Percentiles rank a stretch among this genome's conserved stretches.
phyloP scores from a whole-genome alignment of 2,329 filamentous ascomycete species.

The Thielaviopsis punctulata region DNA sequence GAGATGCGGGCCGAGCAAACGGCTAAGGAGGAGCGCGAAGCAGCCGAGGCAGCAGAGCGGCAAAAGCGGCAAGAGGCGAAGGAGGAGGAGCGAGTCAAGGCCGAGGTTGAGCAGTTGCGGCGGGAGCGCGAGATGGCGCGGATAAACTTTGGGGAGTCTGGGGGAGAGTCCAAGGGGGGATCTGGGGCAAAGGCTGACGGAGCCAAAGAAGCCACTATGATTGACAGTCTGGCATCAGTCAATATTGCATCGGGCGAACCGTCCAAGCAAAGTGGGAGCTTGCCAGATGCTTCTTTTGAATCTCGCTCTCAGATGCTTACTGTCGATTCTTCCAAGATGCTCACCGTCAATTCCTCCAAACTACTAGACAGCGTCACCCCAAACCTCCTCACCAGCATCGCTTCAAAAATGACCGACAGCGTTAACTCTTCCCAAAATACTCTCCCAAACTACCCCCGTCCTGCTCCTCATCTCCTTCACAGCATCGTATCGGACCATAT shows the following conservation, averaged over 20 bases:
- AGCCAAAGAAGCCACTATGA: background rate
- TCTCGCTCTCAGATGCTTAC: too few species aligned
- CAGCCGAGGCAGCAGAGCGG: background rate
- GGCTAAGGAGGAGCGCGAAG: background rate
- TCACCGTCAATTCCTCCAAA: background rate
- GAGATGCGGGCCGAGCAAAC: slow-evolving; percentile 7
- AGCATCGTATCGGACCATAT: background rate
- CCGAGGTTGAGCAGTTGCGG: slow-evolving; percentile 12
- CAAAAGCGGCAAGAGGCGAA: background rate
- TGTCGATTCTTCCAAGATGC: background rate
- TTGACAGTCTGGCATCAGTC: background rate
- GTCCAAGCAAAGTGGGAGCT: too few species aligned
- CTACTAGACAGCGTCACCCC: background rate
- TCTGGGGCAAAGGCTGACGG: background rate
- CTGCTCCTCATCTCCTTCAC: background rate
- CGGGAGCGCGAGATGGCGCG: slow-evolving; percentile 1
- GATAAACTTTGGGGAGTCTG: background rate
- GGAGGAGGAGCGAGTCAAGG: slow-evolving; percentile 7
- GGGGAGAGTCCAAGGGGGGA: background rate
- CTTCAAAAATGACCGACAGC: background rate
- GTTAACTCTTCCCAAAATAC: background rate
- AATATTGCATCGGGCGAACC: background rate
- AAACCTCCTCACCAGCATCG: background rate
- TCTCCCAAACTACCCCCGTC: background rate
- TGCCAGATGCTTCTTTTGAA: too few species aligned